Percentiles rank a stretch among this genome's conserved stretches.
These are phyloP conservation scores for Verticillium longisporum DNA, from an alignment of 2,329 filamentous ascomycete species.

Conservation along the genomic window DNA sequence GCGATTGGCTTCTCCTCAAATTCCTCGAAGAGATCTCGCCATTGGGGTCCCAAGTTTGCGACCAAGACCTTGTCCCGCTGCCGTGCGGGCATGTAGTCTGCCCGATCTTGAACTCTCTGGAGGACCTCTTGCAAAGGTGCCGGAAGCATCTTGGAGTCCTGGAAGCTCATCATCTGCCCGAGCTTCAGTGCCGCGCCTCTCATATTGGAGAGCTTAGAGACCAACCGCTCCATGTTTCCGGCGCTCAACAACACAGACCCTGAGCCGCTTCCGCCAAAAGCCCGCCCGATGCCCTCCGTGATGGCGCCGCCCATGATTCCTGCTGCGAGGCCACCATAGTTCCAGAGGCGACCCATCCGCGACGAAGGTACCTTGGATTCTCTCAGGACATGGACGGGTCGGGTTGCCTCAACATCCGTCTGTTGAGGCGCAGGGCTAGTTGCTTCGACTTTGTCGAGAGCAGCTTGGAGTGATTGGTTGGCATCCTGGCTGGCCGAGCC, in stretches of 20 bases:
- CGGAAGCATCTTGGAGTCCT: constrained; percentile 93
- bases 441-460: neutral
- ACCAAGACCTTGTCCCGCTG: constrained; percentile 81
- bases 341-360: constrained; percentile 81
- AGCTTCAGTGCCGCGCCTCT: constrained; percentile 93
- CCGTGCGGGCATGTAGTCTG: constrained; percentile 95
- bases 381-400: constrained; percentile 52
- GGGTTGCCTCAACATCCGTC: neutral
- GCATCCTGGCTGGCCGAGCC: constrained; percentile 16
- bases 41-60: constrained; percentile 72
- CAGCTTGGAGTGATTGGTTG: constrained; percentile 20
- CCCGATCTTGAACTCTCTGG: constrained; percentile 89
- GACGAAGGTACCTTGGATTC: constrained; percentile 90
- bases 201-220: constrained; percentile 91
- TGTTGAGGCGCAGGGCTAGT: neutral
- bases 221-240: constrained; percentile 86
- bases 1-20: constrained; percentile 93
- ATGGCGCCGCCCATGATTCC: constrained; percentile 94
- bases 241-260: constrained; percentile 85
- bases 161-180: constrained; percentile 97
- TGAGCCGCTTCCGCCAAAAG: constrained; percentile 58
- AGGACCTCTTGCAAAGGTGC: constrained; percentile 80
- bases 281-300: constrained; percentile 74
- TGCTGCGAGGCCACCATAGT: constrained; percentile 86
- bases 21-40: constrained; percentile 73